A percentile compares a stretch with the other conserved stretches of the same genome.
Conservation (phyloP, 1,139 yeast genomes). For the Williopsis jadinii region DNA sequence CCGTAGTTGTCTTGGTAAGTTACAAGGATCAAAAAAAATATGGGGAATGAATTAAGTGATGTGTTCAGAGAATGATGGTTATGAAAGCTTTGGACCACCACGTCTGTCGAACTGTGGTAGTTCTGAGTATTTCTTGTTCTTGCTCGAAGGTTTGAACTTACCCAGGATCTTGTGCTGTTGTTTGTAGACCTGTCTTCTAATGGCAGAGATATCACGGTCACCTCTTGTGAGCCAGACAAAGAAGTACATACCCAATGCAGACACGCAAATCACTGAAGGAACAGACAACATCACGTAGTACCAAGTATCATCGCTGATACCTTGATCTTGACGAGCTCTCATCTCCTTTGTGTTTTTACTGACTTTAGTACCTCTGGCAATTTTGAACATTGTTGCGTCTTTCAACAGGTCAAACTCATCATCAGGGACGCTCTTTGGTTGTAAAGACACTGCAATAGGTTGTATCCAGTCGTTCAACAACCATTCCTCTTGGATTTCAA, state of each 20-base stretch:
- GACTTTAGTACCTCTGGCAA: conserved; percentile 53
- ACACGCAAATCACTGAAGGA: conserved; percentile 65
- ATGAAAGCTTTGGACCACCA: conserved; percentile 6
- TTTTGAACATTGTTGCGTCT: conserved; percentile 48
- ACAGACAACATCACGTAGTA: conserved; percentile 61
- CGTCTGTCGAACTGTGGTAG: conserved; percentile 28
- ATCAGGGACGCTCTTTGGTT: conserved; percentile 59
- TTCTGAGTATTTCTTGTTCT: conserved; percentile 34
- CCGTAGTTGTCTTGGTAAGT: no score
- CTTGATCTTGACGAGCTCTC: conserved; percentile 47
- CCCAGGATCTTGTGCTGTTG: conserved; percentile 41
- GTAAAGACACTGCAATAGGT: conserved; percentile 52
- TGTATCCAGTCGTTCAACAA: conserved; percentile 42
- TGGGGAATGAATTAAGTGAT: no score
- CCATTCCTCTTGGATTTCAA: conserved; percentile 58
- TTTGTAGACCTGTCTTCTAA: conserved; percentile 41
- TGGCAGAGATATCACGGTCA: conserved; percentile 41
- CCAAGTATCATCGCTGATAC: conserved; percentile 54
- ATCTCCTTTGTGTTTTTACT: conserved; percentile 51
- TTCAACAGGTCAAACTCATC: conserved; percentile 53
- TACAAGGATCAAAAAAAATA: no score
- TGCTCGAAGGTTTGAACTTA: conserved; percentile 28
- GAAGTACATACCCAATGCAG: conserved; percentile 55
- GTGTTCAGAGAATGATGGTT: no score
- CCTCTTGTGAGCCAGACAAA: conserved; percentile 49